Base-by-base conservation (phyloP, 768 basidiomycete genomes). In the Suillus sp. region DNA sequence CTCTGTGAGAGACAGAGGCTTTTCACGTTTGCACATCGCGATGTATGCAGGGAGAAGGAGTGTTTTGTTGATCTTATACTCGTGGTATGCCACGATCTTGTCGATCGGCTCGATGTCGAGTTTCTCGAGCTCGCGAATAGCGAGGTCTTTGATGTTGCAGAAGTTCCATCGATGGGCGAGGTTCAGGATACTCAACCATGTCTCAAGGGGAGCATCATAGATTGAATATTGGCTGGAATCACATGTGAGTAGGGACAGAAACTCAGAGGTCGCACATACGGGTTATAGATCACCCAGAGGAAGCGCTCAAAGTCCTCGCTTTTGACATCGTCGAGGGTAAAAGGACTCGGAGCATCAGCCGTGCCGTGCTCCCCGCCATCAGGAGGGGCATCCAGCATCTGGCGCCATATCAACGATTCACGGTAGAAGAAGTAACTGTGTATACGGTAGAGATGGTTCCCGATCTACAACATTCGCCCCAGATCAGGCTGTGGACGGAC, bases 81-180 rank as follows among this genome's bases (percentile, higher is more conserved):
- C 69, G 51, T 87, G 86, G 66, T 90, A 91, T 0, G 84, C 71
- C 4, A 78, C 72, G 56, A 91, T 84, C 35, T 86, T 85, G 2
- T 85, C 80, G 0, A 89, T 78, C 1, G 81, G 78, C 0, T 76
- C 72, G 43, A 89, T 78, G 0, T 72, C 30, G 8, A 83, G 73
- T 67, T 79, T 77, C 61, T 86, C 83, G 0, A 90, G 77, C 60
- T 89, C 84, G 0, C 84, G 82, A 0, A 88, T 74, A 0, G 87
- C 86, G 1, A 78, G 84, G 55, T 63, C 68, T 42, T 77, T 81
- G 8, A 88, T 80, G 50, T 85, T 80, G 0, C 65, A 66, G 64
- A 91, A 90, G 0, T 66, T 45, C 88, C 88, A 92, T 4, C 75
- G 69, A 20, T 83, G 75, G 0, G 88, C 78, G 1, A 91, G 83